Evolutionary conservation across 2,329 filamentous ascomycete species (phyloP).

Genomic region (Hansfordia pulvinata): DNA sequence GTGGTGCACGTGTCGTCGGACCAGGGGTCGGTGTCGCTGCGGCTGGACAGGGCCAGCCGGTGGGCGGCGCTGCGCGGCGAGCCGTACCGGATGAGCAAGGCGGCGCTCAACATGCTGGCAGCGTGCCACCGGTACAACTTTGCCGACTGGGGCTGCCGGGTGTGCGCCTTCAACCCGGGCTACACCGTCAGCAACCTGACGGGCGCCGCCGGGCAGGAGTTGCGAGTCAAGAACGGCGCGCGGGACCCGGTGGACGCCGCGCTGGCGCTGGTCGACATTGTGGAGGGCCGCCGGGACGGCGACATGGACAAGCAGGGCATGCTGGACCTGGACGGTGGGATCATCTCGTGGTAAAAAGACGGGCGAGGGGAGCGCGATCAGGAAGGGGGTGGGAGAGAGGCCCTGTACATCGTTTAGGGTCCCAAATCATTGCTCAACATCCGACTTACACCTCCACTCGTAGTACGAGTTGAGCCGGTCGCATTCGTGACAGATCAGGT

Average conservation of each 20-base stretch:
- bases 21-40: slow-evolving; percentile 1
- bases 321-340: slow-evolving; percentile 9
- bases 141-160: slow-evolving; percentile 15
- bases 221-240: slow-evolving; percentile 11
- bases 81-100: slow-evolving; percentile 2
- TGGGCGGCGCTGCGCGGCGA: background rate
- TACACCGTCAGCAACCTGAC: slow-evolving; percentile 18
- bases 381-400: no score
- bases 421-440: no score
- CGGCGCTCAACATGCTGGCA: slow-evolving; percentile 6
- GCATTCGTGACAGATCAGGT: no score
- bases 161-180: slow-evolving; percentile 19
- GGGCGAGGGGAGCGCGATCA: no score
- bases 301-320: slow-evolving; percentile 12
- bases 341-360: slow-evolving; percentile 11
- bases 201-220: slow-evolving; percentile 12
- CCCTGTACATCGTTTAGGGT: no score
- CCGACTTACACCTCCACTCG: no score
- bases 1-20: slow-evolving; percentile 3
- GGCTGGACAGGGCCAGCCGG: background rate
- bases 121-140: slow-evolving; percentile 14
- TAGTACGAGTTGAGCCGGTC: no score
- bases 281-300: slow-evolving; percentile 14
- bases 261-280: slow-evolving; percentile 10
- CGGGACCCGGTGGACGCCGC: slow-evolving; percentile 14